Evolutionary conservation across 495 filamentous ascomycete species (phyloP), one percentile per base, ranked within the genome.

Genomic region (Glonium stellatum): DNA sequence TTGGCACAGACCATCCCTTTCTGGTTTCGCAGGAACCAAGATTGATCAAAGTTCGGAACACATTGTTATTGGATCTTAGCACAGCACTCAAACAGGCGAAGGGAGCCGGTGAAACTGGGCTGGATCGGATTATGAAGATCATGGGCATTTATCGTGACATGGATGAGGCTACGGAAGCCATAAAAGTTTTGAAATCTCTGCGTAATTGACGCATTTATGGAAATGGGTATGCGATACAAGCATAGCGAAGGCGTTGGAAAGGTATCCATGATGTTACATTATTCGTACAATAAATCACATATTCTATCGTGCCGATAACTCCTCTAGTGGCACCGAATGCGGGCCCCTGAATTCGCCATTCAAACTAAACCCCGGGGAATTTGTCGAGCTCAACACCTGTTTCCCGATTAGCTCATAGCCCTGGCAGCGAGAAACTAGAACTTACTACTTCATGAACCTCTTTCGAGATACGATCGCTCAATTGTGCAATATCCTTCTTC

Each of bases 361-460:
- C 68, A 98, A 73, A 67, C 82, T 86, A 78, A 98, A 88, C 4
- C 91, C 93, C 4, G 92, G 88, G 23, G 85, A 86, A 69, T 88
- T 74, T 31, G 91, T 95, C 0, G 91, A 89, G 76, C 89, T 90
- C 65, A 98, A 76, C n/a, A 96, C 82, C 82, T 85, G 62, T 6
- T n/a, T 12, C 42, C 35, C 21, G 2, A 42, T 67, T 64, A 67
- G 61, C 47, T 48, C n/a, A 3, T 4, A 1, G 19, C 11, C 1
- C 19, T 25, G 13, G 4, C 3, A 23, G 18, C 11, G 18, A 6
- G 25, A 51, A 11, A 25, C 1, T 6, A 21, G 27, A 34, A 76
- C 81, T 69, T 67, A 87, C 92, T 67, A 98, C 89, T 77, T 98
- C 95, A 66, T 90, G 83, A 49, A 98, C 76, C 48, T 88, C 81